phyloP scores from a whole-genome alignment of 768 basidiomycete genomes.

The Vishniacozyma victoriae region DNA sequence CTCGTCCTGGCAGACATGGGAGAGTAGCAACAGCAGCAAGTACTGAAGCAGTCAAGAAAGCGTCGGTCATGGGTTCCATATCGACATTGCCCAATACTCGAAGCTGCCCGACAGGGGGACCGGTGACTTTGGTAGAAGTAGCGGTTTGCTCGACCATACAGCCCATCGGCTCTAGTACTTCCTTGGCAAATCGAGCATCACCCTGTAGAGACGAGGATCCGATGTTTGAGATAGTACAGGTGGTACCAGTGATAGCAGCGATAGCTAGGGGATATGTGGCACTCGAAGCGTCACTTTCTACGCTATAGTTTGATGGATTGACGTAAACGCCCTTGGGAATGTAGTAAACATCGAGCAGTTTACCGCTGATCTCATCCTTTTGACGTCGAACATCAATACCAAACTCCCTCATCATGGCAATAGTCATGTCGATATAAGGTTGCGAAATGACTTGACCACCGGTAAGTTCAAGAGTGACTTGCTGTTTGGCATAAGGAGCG shows the following conservation, averaged over 20 bases:
- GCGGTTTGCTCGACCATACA: constrained; percentile 82
- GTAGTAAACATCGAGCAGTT: constrained; percentile 69
- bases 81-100: constrained; percentile 80
- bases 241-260: constrained; percentile 94
- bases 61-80: constrained; percentile 99
- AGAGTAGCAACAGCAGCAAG: constrained; percentile 72
- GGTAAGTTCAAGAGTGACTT: constrained; percentile 80
- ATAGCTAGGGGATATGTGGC: constrained; percentile 96
- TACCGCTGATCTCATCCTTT: constrained; percentile 57
- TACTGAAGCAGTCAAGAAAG: constrained; percentile 90
- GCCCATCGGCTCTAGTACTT: constrained; percentile 91
- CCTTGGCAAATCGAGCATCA: constrained; percentile 91
- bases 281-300: constrained; percentile 86
- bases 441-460: constrained; percentile 97
- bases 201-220: constrained; percentile 87
- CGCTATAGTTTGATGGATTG: constrained; percentile 74
- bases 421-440: constrained; percentile 99
- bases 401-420: constrained; percentile 93
- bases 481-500: constrained; percentile 80
- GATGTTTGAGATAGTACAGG: constrained; percentile 88
- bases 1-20: constrained; percentile 48
- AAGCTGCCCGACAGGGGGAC: constrained; percentile 74
- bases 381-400: constrained; percentile 71
- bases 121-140: constrained; percentile 83
- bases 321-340: constrained; percentile 71